Conservation (phyloP, 305 asterid species). For the Andrographis paniculata region DNA sequence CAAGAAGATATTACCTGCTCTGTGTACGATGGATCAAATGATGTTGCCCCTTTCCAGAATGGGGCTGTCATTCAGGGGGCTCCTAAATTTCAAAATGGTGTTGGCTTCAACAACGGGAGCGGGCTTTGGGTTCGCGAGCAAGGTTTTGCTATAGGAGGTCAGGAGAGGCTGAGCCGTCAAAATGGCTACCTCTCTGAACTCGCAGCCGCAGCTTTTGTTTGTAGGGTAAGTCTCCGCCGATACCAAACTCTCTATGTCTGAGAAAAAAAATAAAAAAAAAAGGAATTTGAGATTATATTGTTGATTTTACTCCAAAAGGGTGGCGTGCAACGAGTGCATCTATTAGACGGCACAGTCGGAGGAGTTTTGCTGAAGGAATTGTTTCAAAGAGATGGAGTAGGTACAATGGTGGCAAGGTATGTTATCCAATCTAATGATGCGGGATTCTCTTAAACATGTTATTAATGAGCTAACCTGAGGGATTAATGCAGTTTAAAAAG, state of each 20-base stretch:
- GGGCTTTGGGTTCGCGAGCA: constrained; percentile 86
- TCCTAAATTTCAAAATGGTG: constrained; percentile 87
- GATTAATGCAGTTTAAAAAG: constrained; percentile 94
- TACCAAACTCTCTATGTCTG: too few relatives aligned
- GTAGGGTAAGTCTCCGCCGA: constrained; percentile 73
- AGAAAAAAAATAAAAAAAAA: too few relatives aligned
- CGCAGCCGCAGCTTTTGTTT: constrained; percentile 99
- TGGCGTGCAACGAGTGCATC: constrained; percentile 93
- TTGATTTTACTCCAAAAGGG: constrained; percentile 54
- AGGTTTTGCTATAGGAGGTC: constrained; percentile 97
- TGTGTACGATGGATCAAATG: constrained; percentile 29
- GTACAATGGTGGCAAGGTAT: constrained; percentile 97
- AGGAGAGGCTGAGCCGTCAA: constrained; percentile 72
- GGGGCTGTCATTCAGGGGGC: constrained; percentile 36
- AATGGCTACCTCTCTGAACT: constrained; percentile 89
- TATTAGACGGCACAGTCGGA: constrained; percentile 83
- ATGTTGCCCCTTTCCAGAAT: constrained; percentile 24
- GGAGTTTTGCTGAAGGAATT: constrained; percentile 84
- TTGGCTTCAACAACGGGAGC: constrained; percentile 82
- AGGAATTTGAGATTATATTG: too few relatives aligned
- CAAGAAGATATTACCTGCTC: constrained; percentile 38
- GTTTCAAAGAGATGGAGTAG: constrained; percentile 56
- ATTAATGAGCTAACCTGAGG: too few relatives aligned
- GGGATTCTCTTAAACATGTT: too few relatives aligned
- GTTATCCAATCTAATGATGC: too few relatives aligned